These are phyloP conservation scores for Cupressus sempervirens DNA, from an alignment of 75 land plant genomes.

Conservation along the genomic window DNA sequence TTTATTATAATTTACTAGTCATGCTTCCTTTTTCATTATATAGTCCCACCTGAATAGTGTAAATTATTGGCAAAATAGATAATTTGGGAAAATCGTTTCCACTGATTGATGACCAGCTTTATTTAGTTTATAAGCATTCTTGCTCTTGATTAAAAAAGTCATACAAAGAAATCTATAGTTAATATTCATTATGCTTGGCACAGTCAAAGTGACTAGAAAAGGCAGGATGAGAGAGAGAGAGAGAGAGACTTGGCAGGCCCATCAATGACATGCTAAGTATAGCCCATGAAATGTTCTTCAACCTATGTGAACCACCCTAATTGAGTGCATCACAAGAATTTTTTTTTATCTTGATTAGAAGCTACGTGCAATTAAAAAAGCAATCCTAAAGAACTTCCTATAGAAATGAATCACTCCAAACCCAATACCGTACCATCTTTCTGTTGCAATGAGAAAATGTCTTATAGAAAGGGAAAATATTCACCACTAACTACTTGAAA, in stretches of 20 bases:
- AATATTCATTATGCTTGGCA: background rate
- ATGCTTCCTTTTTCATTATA: background rate
- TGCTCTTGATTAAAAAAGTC: background rate
- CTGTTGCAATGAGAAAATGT: background rate
- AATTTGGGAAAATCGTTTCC: too few relatives aligned
- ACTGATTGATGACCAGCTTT: background rate
- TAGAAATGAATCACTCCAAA: background rate
- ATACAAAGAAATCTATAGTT: background rate
- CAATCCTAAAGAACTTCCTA: conserved; percentile 5
- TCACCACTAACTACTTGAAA: background rate
- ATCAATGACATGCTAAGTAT: too few relatives aligned
- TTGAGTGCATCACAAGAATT: background rate
- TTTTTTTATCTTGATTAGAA: background rate
- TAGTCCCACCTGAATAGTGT: background rate
- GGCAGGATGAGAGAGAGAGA: background rate
- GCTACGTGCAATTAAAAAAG: background rate
- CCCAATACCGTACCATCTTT: background rate
- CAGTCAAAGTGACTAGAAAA: background rate
- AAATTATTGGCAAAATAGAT: background rate
- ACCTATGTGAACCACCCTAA: conserved; percentile 45
- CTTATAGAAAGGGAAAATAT: background rate
- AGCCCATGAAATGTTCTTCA: too few relatives aligned
- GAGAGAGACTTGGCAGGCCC: conserved; percentile 30
- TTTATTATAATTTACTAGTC: too few relatives aligned
- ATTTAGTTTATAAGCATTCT: background rate